A percentile compares a stretch with the other conserved stretches of the same genome.
phyloP scores from a whole-genome alignment of 2,329 filamentous ascomycete genomes.

The Talaromyces sp. region DNA sequence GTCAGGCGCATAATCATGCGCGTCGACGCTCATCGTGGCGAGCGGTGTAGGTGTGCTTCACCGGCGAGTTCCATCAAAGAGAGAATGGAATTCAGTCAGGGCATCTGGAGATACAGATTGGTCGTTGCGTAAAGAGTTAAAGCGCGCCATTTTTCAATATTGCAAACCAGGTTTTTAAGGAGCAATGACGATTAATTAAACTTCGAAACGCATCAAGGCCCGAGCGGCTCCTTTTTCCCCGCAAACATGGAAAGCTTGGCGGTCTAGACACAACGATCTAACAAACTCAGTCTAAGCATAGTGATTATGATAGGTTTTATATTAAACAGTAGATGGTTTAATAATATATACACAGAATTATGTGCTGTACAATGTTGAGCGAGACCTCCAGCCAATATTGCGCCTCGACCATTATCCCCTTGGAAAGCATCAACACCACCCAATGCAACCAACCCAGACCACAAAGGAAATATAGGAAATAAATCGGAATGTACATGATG shows the following conservation, averaged over 20 bases:
- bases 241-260: not conserved
- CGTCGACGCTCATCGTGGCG: constrained; percentile 26
- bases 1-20: constrained; percentile 26
- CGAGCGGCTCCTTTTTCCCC: not conserved
- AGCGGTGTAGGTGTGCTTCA: not conserved
- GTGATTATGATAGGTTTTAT: not conserved
- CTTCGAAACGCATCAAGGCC: not conserved
- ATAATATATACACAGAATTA: not conserved
- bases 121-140: not conserved
- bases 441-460: constrained; percentile 9
- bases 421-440: constrained; percentile 6
- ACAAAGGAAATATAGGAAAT: not conserved
- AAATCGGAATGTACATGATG: not conserved
- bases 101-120: not conserved
- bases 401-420: not conserved
- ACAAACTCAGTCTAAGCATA: not conserved
- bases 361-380: not conserved
- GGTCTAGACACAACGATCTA: not conserved
- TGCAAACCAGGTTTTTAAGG: not conserved
- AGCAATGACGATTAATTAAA: not conserved
- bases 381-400: not conserved
- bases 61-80: not conserved
- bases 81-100: not conserved
- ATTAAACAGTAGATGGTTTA: not conserved
- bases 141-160: not conserved